phyloP scores from a whole-genome alignment of 257 asterid genomes.

The Phtheirospermum japonicum region DNA sequence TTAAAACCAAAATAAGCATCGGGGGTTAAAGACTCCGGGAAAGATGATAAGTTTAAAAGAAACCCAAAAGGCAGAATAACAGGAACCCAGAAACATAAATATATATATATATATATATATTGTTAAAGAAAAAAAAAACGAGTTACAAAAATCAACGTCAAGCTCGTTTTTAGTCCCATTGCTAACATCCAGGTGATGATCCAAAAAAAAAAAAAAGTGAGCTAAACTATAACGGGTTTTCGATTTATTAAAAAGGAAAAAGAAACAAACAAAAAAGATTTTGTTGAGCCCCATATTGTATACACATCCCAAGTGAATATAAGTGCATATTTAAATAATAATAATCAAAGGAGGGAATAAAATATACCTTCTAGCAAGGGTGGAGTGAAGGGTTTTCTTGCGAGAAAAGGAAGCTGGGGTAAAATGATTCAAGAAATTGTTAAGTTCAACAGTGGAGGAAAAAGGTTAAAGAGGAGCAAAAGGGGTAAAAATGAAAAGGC shows the following conservation, averaged over 20 bases:
- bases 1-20: no score
- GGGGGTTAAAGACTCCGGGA: not conserved
- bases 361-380: slow-evolving; percentile 9
- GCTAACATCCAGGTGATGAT: slow-evolving; percentile 14
- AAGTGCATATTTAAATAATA: not conserved
- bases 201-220: not conserved
- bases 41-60: not conserved
- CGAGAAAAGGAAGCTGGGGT: slow-evolving; percentile 18
- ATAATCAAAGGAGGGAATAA: not conserved
- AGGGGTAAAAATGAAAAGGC: not conserved
- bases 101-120: no score
- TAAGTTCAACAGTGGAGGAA: not conserved
- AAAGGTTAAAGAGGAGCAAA: not conserved
- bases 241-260: no score
- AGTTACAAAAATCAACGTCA: not conserved
- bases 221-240: no score
- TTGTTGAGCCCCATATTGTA: slow-evolving; percentile 4
- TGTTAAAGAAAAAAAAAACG: not conserved
- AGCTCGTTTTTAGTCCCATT: not conserved
- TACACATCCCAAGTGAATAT: slow-evolving; percentile 11
- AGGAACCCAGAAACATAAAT: slow-evolving; percentile 4
- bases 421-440: slow-evolving; percentile 2
- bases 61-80: slow-evolving; percentile 4
- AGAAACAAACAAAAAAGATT: not conserved
- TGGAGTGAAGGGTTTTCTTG: slow-evolving; percentile 19